Evolutionary conservation across 768 basidiomycete species (phyloP), one percentile per base, ranked within the genome.

Genomic region (Sistotremastrum niveocremeum): DNA sequence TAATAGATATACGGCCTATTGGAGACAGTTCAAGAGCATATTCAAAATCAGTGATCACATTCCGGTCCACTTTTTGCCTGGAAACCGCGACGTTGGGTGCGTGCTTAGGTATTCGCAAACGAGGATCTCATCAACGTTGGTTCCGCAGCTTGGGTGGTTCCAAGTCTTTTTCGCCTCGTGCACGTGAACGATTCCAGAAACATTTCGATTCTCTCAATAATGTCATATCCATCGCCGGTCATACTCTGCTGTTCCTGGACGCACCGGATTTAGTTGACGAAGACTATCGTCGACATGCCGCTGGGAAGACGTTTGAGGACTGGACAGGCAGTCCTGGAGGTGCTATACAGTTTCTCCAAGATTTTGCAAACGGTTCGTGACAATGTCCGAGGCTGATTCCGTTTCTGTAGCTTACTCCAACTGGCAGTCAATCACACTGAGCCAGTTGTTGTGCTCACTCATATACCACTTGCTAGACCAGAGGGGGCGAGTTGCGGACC

Each of bases 81-180:
- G 94, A 5, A 98, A 97, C 58, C 90, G 91, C 56, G 94, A 98
- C 55, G 70, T 84, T 34, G 86, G 84, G 77, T 85, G 58, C 48
- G 70, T 54, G 10, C 37, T 49, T 41, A 39, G 44, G 41, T 44
- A 42, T 42, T 43, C 37, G 41, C 6, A 28, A 39, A 36, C 12
- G 34, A 20, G 44, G 39, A 33, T n/a, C 33, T 51, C 37, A 52
- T 35, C 45, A 34, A 33, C 36, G 34, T 42, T 43, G 6, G 50
- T 45, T 31, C 30, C 31, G 44, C 54, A 77, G 77, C 1, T 64
- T 81, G 35, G 73, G 74, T 37, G 55, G 62, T 8, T 66, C 67
- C 11, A 44, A 67, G 3, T 59, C 62, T 43, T 63, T 55, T 71
- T 77, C 57, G 69, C 76, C 47, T 58, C 67, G 45, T 49, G 69